A percentile compares a stretch with the other conserved stretches of the same genome.
Evolutionary conservation across 192 early-diverging fungal species (phyloP).

Genomic region (Mortierella antarctica): DNA sequence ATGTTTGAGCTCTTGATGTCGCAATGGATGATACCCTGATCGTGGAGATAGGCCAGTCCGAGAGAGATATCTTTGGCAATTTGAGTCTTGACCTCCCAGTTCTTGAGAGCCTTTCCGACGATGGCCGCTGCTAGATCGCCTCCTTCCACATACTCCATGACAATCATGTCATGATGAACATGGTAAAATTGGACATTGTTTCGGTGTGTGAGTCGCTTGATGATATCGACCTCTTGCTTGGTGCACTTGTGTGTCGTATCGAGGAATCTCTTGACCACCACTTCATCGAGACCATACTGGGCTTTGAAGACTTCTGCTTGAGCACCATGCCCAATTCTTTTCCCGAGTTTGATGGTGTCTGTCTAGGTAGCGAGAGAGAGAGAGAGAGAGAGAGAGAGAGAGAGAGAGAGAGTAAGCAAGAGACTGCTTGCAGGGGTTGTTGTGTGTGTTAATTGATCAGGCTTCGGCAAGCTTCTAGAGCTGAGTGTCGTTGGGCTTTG

Average conservation of each 20-base stretch:
- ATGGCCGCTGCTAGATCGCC: constrained; percentile 5
- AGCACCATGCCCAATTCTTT: constrained; percentile 7
- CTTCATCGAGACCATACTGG: constrained; percentile 6
- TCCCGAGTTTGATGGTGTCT: background rate
- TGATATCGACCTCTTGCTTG: background rate
- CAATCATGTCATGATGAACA: background rate
- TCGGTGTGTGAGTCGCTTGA: background rate
- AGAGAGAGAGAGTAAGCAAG: no score
- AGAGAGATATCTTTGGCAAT: constrained; percentile 10
- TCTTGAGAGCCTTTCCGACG: background rate
- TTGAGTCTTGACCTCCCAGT: background rate
- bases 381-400: no score
- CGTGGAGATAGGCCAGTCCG: constrained; percentile 33
- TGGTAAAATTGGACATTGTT: constrained; percentile 17
- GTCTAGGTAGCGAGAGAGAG: no score
- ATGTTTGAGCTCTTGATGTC: constrained; percentile 34
- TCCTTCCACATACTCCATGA: constrained; percentile 20
- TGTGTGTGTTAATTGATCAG: no score
- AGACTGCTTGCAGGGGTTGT: no score
- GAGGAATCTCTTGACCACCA: constrained; percentile 10
- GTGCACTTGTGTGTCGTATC: background rate
- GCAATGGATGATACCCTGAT: constrained; percentile 22
- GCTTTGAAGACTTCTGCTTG: constrained; percentile 8
- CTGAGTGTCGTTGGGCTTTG: no score
- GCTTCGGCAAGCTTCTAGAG: no score